These are phyloP conservation scores for Botrytis medusae DNA, from an alignment of 2,329 filamentous ascomycete species.

Conservation along the genomic window DNA sequence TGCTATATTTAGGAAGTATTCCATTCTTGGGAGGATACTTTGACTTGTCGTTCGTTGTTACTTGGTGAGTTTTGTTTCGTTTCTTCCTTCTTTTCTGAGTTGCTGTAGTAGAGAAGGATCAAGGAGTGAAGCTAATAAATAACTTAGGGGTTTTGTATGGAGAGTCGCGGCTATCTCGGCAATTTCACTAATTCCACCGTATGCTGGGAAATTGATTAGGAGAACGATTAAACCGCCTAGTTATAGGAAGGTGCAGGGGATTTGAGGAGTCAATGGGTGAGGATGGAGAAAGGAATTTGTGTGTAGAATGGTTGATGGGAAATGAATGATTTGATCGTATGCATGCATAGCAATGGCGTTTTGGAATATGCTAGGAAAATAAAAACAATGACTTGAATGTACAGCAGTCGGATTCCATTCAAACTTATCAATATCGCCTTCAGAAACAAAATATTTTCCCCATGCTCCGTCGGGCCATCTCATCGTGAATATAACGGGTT, in stretches of 20 bases:
- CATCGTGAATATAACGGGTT: neutral
- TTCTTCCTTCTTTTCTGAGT: neutral
- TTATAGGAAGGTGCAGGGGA: slow-evolving; percentile 86
- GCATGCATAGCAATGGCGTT: slow-evolving; percentile 13
- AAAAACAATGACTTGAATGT: neutral
- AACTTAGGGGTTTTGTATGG: slow-evolving; percentile 77
- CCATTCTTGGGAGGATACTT: slow-evolving; percentile 91
- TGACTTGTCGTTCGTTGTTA: slow-evolving; percentile 77
- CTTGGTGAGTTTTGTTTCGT: slow-evolving; percentile 51
- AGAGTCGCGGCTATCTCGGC: slow-evolving; percentile 76
- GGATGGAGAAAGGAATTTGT: neutral
- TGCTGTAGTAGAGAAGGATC: neutral
- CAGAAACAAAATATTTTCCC: neutral
- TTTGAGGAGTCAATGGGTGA: slow-evolving; percentile 34
- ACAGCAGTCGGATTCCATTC: neutral
- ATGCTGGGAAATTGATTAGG: slow-evolving; percentile 80
- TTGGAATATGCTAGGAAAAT: neutral
- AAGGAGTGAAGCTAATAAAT: neutral
- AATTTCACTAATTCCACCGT: slow-evolving; percentile 82
- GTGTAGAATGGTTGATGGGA: neutral
- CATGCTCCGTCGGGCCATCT: neutral
- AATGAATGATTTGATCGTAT: neutral
- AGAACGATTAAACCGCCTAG: slow-evolving; percentile 86
- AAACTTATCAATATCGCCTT: neutral
- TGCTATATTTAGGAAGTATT: slow-evolving; percentile 77